phyloP scores from a whole-genome alignment of 345 rosid genomes.

The Noccaea caerulescens region DNA sequence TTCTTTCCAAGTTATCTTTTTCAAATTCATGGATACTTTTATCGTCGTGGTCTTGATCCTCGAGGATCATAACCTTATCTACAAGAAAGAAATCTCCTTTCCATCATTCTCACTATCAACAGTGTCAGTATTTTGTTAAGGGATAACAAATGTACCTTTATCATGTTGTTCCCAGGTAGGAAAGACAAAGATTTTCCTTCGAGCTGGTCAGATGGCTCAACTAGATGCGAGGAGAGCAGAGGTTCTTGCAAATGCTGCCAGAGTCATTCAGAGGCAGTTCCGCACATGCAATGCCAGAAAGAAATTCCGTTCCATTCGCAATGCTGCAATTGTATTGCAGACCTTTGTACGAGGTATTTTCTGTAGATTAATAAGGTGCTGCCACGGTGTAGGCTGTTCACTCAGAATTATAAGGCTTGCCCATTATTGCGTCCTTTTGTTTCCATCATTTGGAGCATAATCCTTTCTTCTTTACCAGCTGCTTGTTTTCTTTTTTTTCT shows the following conservation, averaged over 20 bases:
- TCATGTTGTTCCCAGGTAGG: slow-evolving; percentile 68
- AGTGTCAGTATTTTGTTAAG: slow-evolving; percentile 18
- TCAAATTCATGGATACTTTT: slow-evolving; percentile 1
- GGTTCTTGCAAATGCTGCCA: slow-evolving; percentile 95
- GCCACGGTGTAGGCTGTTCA: slow-evolving; percentile 20
- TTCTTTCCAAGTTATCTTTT: slow-evolving; percentile 24
- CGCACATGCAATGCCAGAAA: slow-evolving; percentile 79
- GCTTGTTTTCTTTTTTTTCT: slow-evolving; percentile 18
- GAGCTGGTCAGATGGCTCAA: slow-evolving; percentile 99
- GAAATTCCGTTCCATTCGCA: slow-evolving; percentile 65
- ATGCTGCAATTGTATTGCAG: slow-evolving; percentile 73
- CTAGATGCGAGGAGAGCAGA: slow-evolving; percentile 95
- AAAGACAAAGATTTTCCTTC: slow-evolving; percentile 81
- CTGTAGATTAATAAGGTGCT: slow-evolving; percentile 5
- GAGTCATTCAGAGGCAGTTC: slow-evolving; percentile 73
- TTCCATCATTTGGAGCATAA: slow-evolving; percentile 28
- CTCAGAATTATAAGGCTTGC: slow-evolving; percentile 10
- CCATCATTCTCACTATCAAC: neutral
- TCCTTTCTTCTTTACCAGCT: slow-evolving; percentile 7
- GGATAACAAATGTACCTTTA: slow-evolving; percentile 33
- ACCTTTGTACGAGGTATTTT: slow-evolving; percentile 77
- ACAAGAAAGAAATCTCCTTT: slow-evolving; percentile 1
- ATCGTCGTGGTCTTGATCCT: slow-evolving; percentile 13
- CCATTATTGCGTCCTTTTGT: neutral
- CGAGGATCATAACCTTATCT: slow-evolving; percentile 18